Conservation (phyloP, 495 filamentous ascomycete species). For the Aspergillus sclerotiicarbonarius region DNA sequence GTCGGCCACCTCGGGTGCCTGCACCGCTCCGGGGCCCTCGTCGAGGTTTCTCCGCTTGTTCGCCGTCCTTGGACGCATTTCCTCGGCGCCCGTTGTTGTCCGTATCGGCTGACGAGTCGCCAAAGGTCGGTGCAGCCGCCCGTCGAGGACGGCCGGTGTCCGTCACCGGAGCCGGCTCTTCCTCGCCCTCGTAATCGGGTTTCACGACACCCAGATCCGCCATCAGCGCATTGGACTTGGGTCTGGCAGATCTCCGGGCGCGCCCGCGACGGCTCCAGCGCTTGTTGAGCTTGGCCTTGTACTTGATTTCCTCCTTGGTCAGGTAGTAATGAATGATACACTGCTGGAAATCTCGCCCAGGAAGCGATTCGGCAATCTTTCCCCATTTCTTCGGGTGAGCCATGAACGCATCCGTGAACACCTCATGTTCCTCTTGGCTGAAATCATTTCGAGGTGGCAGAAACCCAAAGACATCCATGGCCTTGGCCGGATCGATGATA, state of each 20-base stretch:
- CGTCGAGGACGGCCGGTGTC: slow-evolving; percentile 68
- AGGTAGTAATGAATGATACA: slow-evolving; percentile 96
- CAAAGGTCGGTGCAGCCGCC: slow-evolving; percentile 71
- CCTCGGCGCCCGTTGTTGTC: slow-evolving; percentile 48
- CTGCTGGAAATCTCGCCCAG: slow-evolving; percentile 72
- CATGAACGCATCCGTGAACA: slow-evolving; percentile 77
- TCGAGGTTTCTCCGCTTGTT: slow-evolving; percentile 57
- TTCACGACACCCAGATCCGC: slow-evolving; percentile 63
- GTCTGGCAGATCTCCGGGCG: slow-evolving; percentile 54
- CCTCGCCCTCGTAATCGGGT: slow-evolving; percentile 56
- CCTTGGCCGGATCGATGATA: slow-evolving; percentile 61
- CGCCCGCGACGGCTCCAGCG: slow-evolving; percentile 65
- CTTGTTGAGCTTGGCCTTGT: slow-evolving; percentile 77
- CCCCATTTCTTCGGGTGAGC: slow-evolving; percentile 89
- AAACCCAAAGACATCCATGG: slow-evolving; percentile 69
- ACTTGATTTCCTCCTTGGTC: slow-evolving; percentile 81
- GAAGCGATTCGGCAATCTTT: slow-evolving; percentile 73
- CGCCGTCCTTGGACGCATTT: slow-evolving; percentile 45
- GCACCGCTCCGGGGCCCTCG: slow-evolving; percentile 44
- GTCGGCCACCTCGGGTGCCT: slow-evolving; percentile 36
- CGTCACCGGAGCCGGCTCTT: slow-evolving; percentile 54
- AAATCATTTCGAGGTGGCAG: slow-evolving; percentile 80
- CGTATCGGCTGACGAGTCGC: slow-evolving; percentile 56
- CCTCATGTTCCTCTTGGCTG: slow-evolving; percentile 70
- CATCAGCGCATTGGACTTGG: slow-evolving; percentile 73